A percentile compares a stretch with the other conserved stretches of the same genome.
phyloP scores from a whole-genome alignment of 1,284 basidiomycete genomes.

The Peniophora sp. region DNA sequence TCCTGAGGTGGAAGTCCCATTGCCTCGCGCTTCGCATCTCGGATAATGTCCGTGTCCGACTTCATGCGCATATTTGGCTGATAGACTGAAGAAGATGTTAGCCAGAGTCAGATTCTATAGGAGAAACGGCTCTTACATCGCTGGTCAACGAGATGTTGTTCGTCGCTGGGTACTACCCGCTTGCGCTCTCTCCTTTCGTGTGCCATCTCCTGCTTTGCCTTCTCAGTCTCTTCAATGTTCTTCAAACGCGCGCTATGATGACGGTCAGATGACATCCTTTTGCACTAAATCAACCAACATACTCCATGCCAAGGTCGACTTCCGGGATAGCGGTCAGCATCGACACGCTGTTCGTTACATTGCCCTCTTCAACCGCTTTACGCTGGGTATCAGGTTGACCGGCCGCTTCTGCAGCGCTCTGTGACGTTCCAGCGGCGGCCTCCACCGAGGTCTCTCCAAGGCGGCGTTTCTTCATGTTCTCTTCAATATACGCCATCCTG shows the following conservation, averaged over 20 bases:
- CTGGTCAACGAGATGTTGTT: conserved; percentile 73
- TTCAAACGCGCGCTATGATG: conserved; percentile 68
- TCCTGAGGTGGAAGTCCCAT: conserved; percentile 58
- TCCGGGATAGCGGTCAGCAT: conserved; percentile 98
- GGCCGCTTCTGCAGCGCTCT: conserved; percentile 75
- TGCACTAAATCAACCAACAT: conserved; percentile 23
- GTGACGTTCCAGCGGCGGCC: conserved; percentile 52
- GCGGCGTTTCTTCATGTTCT: conserved; percentile 80
- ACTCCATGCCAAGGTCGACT: conserved; percentile 98
- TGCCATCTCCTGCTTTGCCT: conserved; percentile 80
- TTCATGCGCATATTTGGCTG: conserved; percentile 71
- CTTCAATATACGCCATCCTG: conserved; percentile 98
- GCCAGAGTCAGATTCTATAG: neutral
- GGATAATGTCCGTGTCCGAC: conserved; percentile 80
- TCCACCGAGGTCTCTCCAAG: conserved; percentile 25
- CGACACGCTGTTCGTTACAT: conserved; percentile 83
- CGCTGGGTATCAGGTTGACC: conserved; percentile 64
- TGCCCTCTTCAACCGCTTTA: conserved; percentile 72
- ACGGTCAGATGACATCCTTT: neutral
- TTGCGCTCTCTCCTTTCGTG: conserved; percentile 61
- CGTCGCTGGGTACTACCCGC: conserved; percentile 47
- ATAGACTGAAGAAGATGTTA: conserved; percentile 51
- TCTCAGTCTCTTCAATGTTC: conserved; percentile 96
- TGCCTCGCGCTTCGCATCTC: conserved; percentile 78
- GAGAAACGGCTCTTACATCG: conserved; percentile 56